These are phyloP conservation scores for Pueraria montana DNA, from an alignment of 306 rosid genomes.

Conservation along the genomic window DNA sequence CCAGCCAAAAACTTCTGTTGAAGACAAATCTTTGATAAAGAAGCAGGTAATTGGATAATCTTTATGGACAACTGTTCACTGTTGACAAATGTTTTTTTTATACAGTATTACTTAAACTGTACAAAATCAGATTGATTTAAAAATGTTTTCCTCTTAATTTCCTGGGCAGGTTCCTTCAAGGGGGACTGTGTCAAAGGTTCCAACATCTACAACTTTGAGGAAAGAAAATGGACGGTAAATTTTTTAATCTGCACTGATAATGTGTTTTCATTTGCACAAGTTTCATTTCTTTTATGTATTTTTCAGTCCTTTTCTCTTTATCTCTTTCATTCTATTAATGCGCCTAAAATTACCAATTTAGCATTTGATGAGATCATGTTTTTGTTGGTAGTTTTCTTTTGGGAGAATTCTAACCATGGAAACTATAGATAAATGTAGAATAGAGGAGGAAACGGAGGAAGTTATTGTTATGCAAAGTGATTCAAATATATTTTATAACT, in stretches of 20 bases:
- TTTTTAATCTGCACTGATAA: constrained; percentile 24
- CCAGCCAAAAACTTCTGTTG: constrained; percentile 63
- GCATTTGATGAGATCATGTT: constrained; percentile 27
- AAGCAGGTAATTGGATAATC: constrained; percentile 63
- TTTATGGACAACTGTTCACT: constrained; percentile 28
- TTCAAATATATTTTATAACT: constrained; percentile 17
- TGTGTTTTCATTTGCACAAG: constrained; percentile 31
- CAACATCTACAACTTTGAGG: constrained; percentile 58
- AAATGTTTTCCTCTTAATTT: constrained; percentile 35
- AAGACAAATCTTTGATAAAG: constrained; percentile 58
- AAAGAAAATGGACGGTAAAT: constrained; percentile 81
- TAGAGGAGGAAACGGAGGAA: constrained; percentile 15
- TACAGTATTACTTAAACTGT: not conserved
- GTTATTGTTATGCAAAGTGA: not conserved
- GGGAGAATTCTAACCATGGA: not conserved
- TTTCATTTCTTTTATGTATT: constrained; percentile 8
- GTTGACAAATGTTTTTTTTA: not conserved
- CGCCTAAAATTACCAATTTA: constrained; percentile 28
- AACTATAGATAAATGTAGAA: constrained; percentile 20
- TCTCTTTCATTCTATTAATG: constrained; percentile 25
- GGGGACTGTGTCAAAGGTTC: constrained; percentile 63
- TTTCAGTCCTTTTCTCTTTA: not conserved
- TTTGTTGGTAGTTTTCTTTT: constrained; percentile 18
- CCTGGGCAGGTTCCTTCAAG: constrained; percentile 64
- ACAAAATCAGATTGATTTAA: constrained; percentile 24